phyloP scores from a whole-genome alignment of 345 rosid species.

The Corchorus olitorius region DNA sequence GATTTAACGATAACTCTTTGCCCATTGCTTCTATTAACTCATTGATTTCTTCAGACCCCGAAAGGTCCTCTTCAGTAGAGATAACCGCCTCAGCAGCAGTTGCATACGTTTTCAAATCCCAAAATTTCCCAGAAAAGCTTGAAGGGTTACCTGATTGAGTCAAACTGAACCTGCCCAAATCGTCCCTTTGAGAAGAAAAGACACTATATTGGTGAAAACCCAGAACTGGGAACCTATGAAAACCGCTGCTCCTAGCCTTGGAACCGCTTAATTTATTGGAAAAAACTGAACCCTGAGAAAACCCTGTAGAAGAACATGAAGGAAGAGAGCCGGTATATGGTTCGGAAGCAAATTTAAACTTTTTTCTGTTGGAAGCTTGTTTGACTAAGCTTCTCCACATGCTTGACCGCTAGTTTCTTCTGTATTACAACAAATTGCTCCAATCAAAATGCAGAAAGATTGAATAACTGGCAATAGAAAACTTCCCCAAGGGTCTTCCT shows the following conservation, averaged over 20 bases:
- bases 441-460: constrained; percentile 3
- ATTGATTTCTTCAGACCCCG: constrained; percentile 69
- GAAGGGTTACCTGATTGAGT: constrained; percentile 17
- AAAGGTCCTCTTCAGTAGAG: constrained; percentile 68
- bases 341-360: constrained; percentile 39
- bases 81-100: constrained; percentile 62
- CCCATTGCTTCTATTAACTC: constrained; percentile 49
- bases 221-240: constrained; percentile 13
- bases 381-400: constrained; percentile 80
- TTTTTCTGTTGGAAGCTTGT: constrained; percentile 41
- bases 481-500: neutral
- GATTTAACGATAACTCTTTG: constrained; percentile 35
- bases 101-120: constrained; percentile 41
- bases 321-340: constrained; percentile 6
- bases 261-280: constrained; percentile 17
- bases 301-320: constrained; percentile 13
- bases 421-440: neutral
- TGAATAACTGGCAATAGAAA: neutral
- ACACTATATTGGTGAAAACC: constrained; percentile 27
- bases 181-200: constrained; percentile 26
- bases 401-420: neutral
- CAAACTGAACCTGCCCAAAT: constrained; percentile 23
- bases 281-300: constrained; percentile 7
- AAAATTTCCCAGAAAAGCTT: constrained; percentile 16
- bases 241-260: neutral